Evolutionary conservation across 768 basidiomycete species (phyloP), one percentile per base, ranked within the genome.

Genomic region (Galerina marginata): DNA sequence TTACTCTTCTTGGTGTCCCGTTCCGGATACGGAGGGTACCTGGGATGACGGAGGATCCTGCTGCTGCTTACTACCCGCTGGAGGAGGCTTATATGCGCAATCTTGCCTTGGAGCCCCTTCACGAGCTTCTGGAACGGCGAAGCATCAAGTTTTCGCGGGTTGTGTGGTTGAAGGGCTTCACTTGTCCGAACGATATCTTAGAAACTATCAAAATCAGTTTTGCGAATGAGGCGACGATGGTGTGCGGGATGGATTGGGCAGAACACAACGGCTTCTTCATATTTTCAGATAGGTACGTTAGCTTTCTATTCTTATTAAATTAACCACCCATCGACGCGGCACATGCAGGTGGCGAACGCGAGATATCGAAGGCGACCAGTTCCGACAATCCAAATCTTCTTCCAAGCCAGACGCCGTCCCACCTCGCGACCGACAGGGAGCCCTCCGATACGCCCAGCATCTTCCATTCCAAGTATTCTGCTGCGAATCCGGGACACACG

Each of bases 201-300:
- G 97, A 99, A 76, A 96, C 92, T 23, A 87, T 99, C 71, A 89
- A 95, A 63, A 90, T 98, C 61, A 93, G 91, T 71, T 83, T 91
- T 65, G 84, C 85, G 36, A 99, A 99, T 71, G 87, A 95, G 65
- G 97, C 97, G 2, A 93, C 95, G 0, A 94, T 99, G 93, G 95
- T 98, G 2, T 99, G 97, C 71, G 96, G 96, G n/a, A 99, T 99
- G 96, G 97, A 99, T 71, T 99, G 97, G 97, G 96, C 95, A 10
- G 96, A 99, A 74, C 92, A 95, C 69, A 93, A 95, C 64, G 95
- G 95, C 0, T 91, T 94, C 76, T 99, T 98, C 81, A 95, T 98
- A 65, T 99, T 97, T 77, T 98, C 96, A 15, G 96, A 98, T 75
- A 83, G 96, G 95, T 93, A 64, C 50, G 88, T 73, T 0, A 36